phyloP scores from a whole-genome alignment of 2,329 filamentous ascomycete genomes.

The Beauveria sp. region DNA sequence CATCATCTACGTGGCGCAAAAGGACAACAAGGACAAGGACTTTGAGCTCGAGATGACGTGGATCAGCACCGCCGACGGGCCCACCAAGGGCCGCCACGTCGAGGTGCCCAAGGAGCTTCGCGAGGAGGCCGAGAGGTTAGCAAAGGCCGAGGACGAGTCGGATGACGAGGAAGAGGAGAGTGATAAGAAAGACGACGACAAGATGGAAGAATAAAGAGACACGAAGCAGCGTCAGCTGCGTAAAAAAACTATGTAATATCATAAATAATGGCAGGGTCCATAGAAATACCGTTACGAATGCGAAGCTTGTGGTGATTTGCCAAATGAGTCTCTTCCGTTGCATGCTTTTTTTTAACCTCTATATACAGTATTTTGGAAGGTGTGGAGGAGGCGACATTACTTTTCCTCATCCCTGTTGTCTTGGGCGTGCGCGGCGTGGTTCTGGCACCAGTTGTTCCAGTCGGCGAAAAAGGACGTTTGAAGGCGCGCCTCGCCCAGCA shows the following conservation, averaged over 20 bases:
- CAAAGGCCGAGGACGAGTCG: slow-evolving; percentile 80
- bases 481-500: slow-evolving; percentile 50
- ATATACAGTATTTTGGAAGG: neutral
- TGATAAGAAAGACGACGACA: slow-evolving; percentile 58
- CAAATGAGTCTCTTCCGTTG: neutral
- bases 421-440: slow-evolving; percentile 31
- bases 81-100: slow-evolving; percentile 86
- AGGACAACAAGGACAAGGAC: slow-evolving; percentile 99
- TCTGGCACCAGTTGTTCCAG: slow-evolving; percentile 67
- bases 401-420: slow-evolving; percentile 12
- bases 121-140: slow-evolving; percentile 87
- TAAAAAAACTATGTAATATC: slow-evolving; percentile 27
- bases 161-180: slow-evolving; percentile 73
- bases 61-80: slow-evolving; percentile 78
- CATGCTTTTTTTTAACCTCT: neutral
- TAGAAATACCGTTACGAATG: slow-evolving; percentile 7
- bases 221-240: slow-evolving; percentile 9
- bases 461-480: slow-evolving; percentile 61
- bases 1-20: slow-evolving; percentile 96
- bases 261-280: slow-evolving; percentile 17
- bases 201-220: slow-evolving; percentile 75
- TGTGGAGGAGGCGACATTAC: too few relatives aligned
- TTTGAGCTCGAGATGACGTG: slow-evolving; percentile 99
- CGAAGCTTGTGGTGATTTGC: slow-evolving; percentile 22
- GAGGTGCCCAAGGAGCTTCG: slow-evolving; percentile 86